phyloP scores from a whole-genome alignment of 2,329 filamentous ascomycete genomes.

The Fusarium papillatum region DNA sequence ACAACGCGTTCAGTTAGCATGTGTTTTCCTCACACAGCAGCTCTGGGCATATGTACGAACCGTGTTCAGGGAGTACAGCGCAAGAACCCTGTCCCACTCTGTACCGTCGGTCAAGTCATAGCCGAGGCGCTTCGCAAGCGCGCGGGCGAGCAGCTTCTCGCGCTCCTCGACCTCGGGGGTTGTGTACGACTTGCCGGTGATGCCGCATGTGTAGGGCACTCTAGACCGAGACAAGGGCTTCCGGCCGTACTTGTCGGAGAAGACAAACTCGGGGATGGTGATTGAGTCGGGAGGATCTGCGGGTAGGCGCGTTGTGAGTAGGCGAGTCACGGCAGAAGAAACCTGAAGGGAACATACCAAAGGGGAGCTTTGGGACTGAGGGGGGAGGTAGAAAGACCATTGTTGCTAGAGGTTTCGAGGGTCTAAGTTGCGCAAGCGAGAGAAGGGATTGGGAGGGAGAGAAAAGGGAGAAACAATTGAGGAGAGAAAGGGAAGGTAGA shows the following conservation, averaged over 20 bases:
- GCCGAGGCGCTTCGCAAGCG: constrained; percentile 77
- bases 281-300: constrained; percentile 79
- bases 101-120: constrained; percentile 78
- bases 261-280: constrained; percentile 82
- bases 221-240: constrained; percentile 72
- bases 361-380: constrained; percentile 72
- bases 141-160: constrained; percentile 76
- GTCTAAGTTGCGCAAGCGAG: not conserved
- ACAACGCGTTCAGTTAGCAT: not conserved
- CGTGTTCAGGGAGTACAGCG: constrained; percentile 84
- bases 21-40: not conserved
- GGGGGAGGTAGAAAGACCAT: constrained; percentile 73
- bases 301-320: not conserved
- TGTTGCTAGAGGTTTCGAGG: not conserved
- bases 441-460: not conserved
- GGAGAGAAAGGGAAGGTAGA: not conserved
- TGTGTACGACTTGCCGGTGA: constrained; percentile 78
- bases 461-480: not conserved
- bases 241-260: constrained; percentile 79
- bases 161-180: constrained; percentile 73
- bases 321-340: constrained; percentile 5
- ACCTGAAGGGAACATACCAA: constrained; percentile 51
- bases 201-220: constrained; percentile 82
- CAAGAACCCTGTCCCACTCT: constrained; percentile 87
- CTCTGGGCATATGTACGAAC: constrained; percentile 60